Percentiles rank a stretch among this genome's conserved stretches.
phyloP scores from a whole-genome alignment of 257 asterid genomes.

The Rauvolfia tetraphylla region DNA sequence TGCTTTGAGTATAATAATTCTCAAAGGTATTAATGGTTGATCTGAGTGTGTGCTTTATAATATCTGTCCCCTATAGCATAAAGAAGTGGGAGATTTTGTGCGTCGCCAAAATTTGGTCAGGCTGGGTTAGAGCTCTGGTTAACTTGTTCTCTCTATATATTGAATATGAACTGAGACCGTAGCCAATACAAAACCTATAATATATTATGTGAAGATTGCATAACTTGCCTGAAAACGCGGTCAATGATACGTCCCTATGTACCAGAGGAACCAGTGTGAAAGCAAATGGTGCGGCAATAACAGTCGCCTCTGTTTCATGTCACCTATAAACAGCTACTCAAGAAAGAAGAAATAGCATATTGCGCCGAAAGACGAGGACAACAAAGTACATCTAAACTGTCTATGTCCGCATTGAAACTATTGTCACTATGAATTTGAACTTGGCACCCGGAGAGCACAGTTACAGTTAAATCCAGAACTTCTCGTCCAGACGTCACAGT shows the following conservation, averaged over 20 bases:
- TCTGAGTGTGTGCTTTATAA: no score
- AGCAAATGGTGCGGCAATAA: conserved; percentile 75
- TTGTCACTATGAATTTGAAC: conserved; percentile 33
- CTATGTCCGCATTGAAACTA: conserved; percentile 27
- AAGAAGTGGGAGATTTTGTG: neutral
- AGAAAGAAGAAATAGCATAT: conserved; percentile 95
- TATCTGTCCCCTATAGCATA: no score
- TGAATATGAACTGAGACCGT: conserved; percentile 44
- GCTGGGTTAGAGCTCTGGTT: conserved; percentile 37
- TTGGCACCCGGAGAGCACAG: conserved; percentile 66
- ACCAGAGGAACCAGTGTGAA: conserved; percentile 66
- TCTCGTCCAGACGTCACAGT: conserved; percentile 80
- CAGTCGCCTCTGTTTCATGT: conserved; percentile 62
- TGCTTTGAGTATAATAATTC: no score
- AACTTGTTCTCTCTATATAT: conserved; percentile 39
- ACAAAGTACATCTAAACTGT: conserved; percentile 94
- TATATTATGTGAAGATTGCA: conserved; percentile 56
- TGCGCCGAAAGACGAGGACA: conserved; percentile 89
- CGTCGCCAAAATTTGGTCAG: conserved; percentile 23
- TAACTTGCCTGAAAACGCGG: conserved; percentile 51
- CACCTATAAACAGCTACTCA: conserved; percentile 71
- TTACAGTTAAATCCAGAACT: conserved; percentile 77
- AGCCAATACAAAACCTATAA: conserved; percentile 59
- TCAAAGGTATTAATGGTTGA: no score
- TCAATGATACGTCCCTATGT: conserved; percentile 66